Percentiles rank a stretch among this genome's conserved stretches.
These are phyloP conservation scores for Rhodofomes roseus DNA, from an alignment of 1,284 basidiomycete genomes.

Conservation along the genomic window DNA sequence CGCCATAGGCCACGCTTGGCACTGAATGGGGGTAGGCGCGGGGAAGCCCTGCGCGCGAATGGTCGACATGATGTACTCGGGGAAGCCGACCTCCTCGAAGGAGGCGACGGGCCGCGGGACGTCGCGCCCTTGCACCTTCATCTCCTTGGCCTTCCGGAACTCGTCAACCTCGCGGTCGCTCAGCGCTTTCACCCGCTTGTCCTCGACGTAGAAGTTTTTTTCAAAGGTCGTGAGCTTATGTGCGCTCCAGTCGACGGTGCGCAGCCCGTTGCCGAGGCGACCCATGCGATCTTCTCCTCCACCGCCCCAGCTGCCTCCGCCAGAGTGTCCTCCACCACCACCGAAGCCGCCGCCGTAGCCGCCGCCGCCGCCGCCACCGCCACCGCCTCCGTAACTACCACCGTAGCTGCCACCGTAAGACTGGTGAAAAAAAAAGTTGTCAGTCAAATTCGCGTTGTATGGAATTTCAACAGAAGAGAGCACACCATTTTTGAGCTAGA, in stretches of 20 bases:
- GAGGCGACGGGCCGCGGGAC: constrained; percentile 89
- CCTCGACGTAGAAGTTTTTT: constrained; percentile 98
- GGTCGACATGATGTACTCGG: constrained; percentile 92
- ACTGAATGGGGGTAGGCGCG: constrained; percentile 91
- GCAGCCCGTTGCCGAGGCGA: constrained; percentile 81
- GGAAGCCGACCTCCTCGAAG: constrained; percentile 95
- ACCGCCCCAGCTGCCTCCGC: constrained; percentile 48
- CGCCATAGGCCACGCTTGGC: constrained; percentile 99
- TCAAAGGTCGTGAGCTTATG: constrained; percentile 81
- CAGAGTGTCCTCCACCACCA: constrained; percentile 33
- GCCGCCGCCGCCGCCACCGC: constrained; percentile 28
- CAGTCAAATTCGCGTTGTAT: not conserved
- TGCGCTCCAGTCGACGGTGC: constrained; percentile 81
- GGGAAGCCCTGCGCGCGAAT: constrained; percentile 93
- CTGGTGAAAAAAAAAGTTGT: constrained; percentile 10
- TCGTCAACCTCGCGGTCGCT: constrained; percentile 86
- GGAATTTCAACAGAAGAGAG: not conserved
- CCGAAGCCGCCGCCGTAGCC: constrained; percentile 19
- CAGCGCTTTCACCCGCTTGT: constrained; percentile 78
- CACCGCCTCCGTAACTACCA: no score
- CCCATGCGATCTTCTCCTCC: constrained; percentile 76
- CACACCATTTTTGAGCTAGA: constrained; percentile 3
- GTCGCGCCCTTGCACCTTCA: constrained; percentile 86
- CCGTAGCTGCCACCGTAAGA: constrained; percentile 33
- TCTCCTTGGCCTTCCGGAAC: constrained; percentile 84